Evolutionary conservation across 228 moss, liverwort and hornwort species (phyloP).

Genomic region (Sphagnum magellanicum): DNA sequence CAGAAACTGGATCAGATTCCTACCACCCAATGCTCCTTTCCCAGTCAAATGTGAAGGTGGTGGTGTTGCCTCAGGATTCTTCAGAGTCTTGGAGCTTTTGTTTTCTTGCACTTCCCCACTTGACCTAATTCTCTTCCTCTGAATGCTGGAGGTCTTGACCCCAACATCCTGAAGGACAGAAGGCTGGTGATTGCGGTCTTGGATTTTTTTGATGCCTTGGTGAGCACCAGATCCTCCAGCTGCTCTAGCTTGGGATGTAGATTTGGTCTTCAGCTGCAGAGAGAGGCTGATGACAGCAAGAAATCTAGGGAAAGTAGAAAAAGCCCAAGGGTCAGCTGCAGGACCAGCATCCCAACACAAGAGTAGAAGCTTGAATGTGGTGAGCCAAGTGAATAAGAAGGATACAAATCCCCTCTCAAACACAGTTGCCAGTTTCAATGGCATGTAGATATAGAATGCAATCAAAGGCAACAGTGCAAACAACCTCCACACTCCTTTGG

Average conservation of each 20-base stretch:
- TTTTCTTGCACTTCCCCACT: neutral
- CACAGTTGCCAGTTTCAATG: slow-evolving; percentile 17
- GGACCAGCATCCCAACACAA: slow-evolving; percentile 72
- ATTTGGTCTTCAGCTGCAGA: slow-evolving; percentile 36
- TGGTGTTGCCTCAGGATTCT: neutral
- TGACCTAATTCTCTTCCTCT: neutral
- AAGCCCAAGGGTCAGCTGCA: slow-evolving; percentile 51
- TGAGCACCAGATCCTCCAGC: no score
- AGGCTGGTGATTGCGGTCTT: neutral
- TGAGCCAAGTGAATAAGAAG: slow-evolving; percentile 70
- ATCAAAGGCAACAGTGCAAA: slow-evolving; percentile 46
- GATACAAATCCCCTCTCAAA: slow-evolving; percentile 24
- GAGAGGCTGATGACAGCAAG: slow-evolving; percentile 65
- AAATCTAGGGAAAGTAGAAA: slow-evolving; percentile 67
- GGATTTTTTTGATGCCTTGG: no score
- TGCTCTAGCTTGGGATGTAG: no score
- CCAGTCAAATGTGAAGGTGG: neutral
- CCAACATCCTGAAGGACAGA: neutral
- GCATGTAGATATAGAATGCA: slow-evolving; percentile 32
- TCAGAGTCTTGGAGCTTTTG: no score
- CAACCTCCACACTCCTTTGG: slow-evolving; percentile 47
- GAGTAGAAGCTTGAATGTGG: slow-evolving; percentile 55
- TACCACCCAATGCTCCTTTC: neutral
- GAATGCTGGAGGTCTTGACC: neutral
- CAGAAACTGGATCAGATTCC: neutral